A percentile compares a stretch with the other conserved stretches of the same genome.
phyloP scores from a whole-genome alignment of 805 yeast genomes.

The Yamadazyma sp. region DNA sequence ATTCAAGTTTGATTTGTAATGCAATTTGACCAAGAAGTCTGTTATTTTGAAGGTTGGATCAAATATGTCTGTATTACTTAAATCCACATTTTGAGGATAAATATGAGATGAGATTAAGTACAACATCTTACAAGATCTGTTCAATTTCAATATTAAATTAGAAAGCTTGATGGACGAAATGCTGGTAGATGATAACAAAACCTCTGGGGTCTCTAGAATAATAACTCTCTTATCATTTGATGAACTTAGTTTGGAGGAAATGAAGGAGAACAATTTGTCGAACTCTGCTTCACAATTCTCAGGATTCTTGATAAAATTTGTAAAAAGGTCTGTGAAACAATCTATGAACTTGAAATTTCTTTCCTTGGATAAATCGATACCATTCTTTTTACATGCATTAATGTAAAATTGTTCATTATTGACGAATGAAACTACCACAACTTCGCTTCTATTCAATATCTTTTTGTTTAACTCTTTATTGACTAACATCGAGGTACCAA shows the following conservation, averaged over 20 bases:
- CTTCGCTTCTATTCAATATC: constrained; percentile 23
- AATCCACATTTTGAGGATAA: constrained; percentile 30
- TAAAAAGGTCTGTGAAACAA: constrained; percentile 45
- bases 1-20: constrained; percentile 50
- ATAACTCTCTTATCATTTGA: constrained; percentile 19
- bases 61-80: constrained; percentile 12
- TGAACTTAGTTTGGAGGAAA: constrained; percentile 11
- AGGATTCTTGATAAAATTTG: constrained; percentile 24
- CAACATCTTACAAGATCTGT: constrained; percentile 28
- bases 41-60: constrained; percentile 41
- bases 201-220: constrained; percentile 47
- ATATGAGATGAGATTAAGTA: constrained; percentile 39
- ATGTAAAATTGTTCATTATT: constrained; percentile 30
- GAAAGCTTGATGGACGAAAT: constrained; percentile 33
- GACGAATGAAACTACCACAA: constrained; percentile 34
- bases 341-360: constrained; percentile 40
- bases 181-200: constrained; percentile 42
- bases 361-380: constrained; percentile 27
- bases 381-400: constrained; percentile 37
- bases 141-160: constrained; percentile 30
- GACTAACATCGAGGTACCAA: constrained; percentile 46
- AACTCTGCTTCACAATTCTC: constrained; percentile 15
- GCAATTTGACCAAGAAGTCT: constrained; percentile 45
- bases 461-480: constrained; percentile 24
- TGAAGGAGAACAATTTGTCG: constrained; percentile 16